Conservation (phyloP, 352 stramenopile genomes). For the Phytopythium cucurbitacearum region DNA sequence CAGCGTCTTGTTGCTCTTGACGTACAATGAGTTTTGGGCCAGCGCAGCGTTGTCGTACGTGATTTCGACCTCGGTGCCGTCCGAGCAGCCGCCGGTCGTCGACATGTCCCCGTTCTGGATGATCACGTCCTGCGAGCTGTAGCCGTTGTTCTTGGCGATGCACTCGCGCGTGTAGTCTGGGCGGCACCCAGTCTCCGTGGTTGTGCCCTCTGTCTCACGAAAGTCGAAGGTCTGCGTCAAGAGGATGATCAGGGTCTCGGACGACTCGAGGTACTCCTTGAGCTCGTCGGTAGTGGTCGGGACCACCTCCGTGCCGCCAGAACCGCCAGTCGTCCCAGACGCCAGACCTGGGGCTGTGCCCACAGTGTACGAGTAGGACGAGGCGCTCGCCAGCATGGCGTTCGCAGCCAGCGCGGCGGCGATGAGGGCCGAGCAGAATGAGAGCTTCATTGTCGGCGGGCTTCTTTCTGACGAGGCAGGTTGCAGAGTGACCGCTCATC, state of each 20-base stretch:
- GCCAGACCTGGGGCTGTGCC: slow-evolving; percentile 18
- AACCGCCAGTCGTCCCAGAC: slow-evolving; percentile 21
- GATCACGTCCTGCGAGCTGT: slow-evolving; percentile 32
- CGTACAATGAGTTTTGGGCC: slow-evolving; percentile 20
- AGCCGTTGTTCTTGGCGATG: slow-evolving; percentile 34
- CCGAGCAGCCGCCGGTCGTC: slow-evolving; percentile 17
- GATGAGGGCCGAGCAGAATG: slow-evolving; percentile 3
- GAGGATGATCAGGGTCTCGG: slow-evolving; percentile 18
- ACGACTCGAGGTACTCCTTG: slow-evolving; percentile 9
- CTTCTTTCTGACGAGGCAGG: too few relatives aligned
- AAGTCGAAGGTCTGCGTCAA: slow-evolving; percentile 25
- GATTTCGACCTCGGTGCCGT: slow-evolving; percentile 10
- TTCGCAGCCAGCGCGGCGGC: slow-evolving; percentile 6
- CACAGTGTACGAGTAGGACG: slow-evolving; percentile 8
- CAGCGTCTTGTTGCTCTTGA: slow-evolving; percentile 26
- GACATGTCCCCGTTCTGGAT: slow-evolving; percentile 16
- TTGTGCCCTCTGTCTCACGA: slow-evolving; percentile 15
- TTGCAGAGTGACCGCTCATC: too few relatives aligned
- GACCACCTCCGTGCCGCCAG: slow-evolving; percentile 17
- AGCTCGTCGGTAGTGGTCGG: slow-evolving; percentile 18
- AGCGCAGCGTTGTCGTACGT: slow-evolving; percentile 20
- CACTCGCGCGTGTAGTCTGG: slow-evolving; percentile 17
- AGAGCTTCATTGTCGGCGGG: too few relatives aligned
- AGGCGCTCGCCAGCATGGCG: not conserved
- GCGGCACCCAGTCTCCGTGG: slow-evolving; percentile 15